Conservation (phyloP, 768 basidiomycete species). For the Lepiota brunneoincarnata region DNA sequence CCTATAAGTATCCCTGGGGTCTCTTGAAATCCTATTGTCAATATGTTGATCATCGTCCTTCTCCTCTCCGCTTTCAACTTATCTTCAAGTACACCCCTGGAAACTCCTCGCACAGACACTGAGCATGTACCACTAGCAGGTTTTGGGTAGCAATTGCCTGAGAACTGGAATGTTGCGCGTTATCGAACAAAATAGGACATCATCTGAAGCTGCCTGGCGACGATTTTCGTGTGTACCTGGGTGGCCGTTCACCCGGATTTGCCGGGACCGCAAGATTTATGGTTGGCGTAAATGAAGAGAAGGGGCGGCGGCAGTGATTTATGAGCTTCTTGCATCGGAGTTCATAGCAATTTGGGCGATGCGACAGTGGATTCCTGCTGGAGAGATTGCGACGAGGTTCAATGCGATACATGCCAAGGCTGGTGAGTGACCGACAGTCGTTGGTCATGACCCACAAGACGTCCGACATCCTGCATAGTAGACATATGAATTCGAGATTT, state of each 20-base stretch:
- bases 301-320: slow-evolving; percentile 9
- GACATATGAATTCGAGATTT: background rate
- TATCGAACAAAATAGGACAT: slow-evolving; percentile 13
- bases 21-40: no score
- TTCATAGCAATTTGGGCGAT: slow-evolving; percentile 8
- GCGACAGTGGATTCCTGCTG: slow-evolving; percentile 5
- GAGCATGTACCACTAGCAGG: no score
- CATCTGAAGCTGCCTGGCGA: slow-evolving; percentile 18
- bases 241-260: slow-evolving; percentile 21
- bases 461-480: slow-evolving; percentile 61
- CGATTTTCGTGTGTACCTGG: slow-evolving; percentile 21
- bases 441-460: slow-evolving; percentile 40
- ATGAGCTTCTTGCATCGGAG: slow-evolving; percentile 11
- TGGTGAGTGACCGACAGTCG: no score
- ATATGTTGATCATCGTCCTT: no score
- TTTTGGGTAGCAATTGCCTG: no score
- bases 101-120: no score
- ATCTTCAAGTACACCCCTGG: background rate
- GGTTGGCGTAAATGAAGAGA: background rate
- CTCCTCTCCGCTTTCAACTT: background rate
- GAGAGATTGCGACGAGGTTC: background rate
- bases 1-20: no score
- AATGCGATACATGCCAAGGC: background rate
- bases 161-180: background rate
- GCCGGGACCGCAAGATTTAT: slow-evolving; percentile 4